These are phyloP conservation scores for Vaccinium vitisidaea DNA, from an alignment of 148 eudicot genomes.

Conservation along the genomic window DNA sequence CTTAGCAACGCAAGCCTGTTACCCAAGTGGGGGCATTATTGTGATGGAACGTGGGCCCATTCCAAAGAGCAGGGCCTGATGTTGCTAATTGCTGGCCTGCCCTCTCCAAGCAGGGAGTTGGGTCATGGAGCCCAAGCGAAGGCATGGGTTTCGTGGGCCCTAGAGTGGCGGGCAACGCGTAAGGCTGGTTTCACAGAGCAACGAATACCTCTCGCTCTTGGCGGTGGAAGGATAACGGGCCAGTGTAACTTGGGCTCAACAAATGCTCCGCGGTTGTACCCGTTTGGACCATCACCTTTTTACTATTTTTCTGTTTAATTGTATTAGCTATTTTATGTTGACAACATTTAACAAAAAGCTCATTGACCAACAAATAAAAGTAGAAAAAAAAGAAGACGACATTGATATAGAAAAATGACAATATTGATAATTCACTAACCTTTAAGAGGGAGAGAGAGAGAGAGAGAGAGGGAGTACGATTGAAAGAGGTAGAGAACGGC, in stretches of 20 bases:
- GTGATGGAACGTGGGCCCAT: neutral
- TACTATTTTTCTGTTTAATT: too few species aligned
- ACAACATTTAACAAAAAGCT: too few species aligned
- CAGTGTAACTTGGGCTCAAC: slow-evolving; percentile 13
- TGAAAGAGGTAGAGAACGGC: too few species aligned
- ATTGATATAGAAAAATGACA: too few species aligned
- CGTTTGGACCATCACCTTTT: neutral
- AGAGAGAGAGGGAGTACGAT: too few species aligned
- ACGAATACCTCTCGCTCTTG: slow-evolving; percentile 21
- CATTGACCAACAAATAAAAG: too few species aligned
- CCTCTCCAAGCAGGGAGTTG: slow-evolving; percentile 25
- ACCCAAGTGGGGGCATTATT: neutral
- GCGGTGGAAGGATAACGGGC: slow-evolving; percentile 31
- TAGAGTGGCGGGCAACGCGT: slow-evolving; percentile 31
- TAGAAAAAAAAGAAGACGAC: too few species aligned
- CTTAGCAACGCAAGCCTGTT: neutral
- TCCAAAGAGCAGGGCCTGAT: neutral
- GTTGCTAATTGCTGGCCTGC: neutral
- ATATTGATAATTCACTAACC: too few species aligned
- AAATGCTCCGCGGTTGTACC: too few species aligned
- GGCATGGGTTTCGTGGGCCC: slow-evolving; percentile 1
- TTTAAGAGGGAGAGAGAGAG: too few species aligned
- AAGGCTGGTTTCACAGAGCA: slow-evolving; percentile 38
- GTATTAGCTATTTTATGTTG: too few species aligned
- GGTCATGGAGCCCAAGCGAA: neutral